Base-by-base conservation (phyloP, 805 yeast species). In the Monosporozyma aerobia region DNA sequence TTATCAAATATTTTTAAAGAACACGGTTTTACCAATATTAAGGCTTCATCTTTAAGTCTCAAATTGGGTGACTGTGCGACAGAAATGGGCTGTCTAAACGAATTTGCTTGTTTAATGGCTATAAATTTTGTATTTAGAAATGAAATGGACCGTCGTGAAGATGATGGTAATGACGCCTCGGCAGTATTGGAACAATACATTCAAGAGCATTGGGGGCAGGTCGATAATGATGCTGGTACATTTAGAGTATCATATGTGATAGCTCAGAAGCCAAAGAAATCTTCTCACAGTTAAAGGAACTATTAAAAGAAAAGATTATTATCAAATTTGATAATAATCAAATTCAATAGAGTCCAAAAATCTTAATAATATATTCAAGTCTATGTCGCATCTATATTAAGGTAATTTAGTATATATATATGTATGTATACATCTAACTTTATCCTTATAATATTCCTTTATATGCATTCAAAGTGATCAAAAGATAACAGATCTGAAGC, bases 51-150 rank as follows among this genome's bases (percentile, higher is more conserved):
- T 4, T 29, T 67, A 14, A 60, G 61, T 52, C 53, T 65, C 25
- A 61, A 61, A 32, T 51, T 60, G 6, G 71, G 69, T 32, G 69
- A 65, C 51, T 50, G 64, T 8, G 51, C 57, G 8, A 58, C 57
- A 11, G 60, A 63, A 10, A 63, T 67, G 65, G 69, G 69, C 2
- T 60, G 59, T 53, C 40, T 63, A 8, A 57, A 60, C 51, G 69
- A 67, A 52, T 58, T 67, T 37, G 49, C 58, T 43, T 53, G 60
- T 11, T 49, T 52, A 37, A 53, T 53, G 44, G 46, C 52, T 22
- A 61, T 56, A 50, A 67, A 62, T 51, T 51, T 47, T 19, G 52
- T 60, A 2, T 49, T 60, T 8, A 59, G 62, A 46, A 52, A 52
- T 25, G 56, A 54, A 44, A 41, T 57, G n/a, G 54, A 55, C 7